Conservation (phyloP, 2,329 filamentous ascomycete genomes). For the Talaromyces piceae region DNA sequence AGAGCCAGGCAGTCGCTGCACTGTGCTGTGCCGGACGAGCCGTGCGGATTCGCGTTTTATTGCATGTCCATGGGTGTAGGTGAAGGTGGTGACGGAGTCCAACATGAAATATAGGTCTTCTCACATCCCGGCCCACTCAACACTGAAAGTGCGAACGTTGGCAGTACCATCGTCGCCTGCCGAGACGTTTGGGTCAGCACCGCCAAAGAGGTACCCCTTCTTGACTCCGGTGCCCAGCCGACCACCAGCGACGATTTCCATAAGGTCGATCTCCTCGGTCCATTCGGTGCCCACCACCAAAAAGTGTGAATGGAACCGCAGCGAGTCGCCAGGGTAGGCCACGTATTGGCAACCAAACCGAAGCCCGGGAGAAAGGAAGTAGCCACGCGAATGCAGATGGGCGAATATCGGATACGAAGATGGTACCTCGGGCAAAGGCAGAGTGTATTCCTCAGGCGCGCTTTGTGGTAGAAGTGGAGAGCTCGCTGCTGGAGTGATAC, state of each 20-base stretch:
- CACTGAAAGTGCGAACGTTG: slow-evolving; percentile 64
- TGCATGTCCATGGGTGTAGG: neutral
- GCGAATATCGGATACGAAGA: slow-evolving; percentile 67
- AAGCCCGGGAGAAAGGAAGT: slow-evolving; percentile 84
- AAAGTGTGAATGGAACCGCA: slow-evolving; percentile 94
- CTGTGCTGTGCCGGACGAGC: no score
- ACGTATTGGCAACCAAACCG: slow-evolving; percentile 93
- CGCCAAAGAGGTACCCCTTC: slow-evolving; percentile 86
- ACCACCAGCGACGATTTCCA: slow-evolving; percentile 80
- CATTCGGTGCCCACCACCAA: slow-evolving; percentile 76
- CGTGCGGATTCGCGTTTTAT: neutral
- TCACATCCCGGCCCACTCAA: slow-evolving; percentile 94
- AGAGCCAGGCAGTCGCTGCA: no score
- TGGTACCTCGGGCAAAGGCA: slow-evolving; percentile 31
- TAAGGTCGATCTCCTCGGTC: slow-evolving; percentile 76
- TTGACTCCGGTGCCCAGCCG: slow-evolving; percentile 90
- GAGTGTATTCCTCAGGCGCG: slow-evolving; percentile 18
- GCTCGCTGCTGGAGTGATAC: slow-evolving; percentile 46
- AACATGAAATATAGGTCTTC: neutral
- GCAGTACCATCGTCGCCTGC: slow-evolving; percentile 26
- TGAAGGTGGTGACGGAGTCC: neutral
- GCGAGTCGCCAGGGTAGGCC: slow-evolving; percentile 88
- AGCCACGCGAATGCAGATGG: slow-evolving; percentile 69
- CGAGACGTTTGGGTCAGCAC: slow-evolving; percentile 38
- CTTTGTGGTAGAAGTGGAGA: slow-evolving; percentile 36